Conservation (phyloP, 2,329 filamentous ascomycete genomes). For the Pseudogymnoascus sp. region DNA sequence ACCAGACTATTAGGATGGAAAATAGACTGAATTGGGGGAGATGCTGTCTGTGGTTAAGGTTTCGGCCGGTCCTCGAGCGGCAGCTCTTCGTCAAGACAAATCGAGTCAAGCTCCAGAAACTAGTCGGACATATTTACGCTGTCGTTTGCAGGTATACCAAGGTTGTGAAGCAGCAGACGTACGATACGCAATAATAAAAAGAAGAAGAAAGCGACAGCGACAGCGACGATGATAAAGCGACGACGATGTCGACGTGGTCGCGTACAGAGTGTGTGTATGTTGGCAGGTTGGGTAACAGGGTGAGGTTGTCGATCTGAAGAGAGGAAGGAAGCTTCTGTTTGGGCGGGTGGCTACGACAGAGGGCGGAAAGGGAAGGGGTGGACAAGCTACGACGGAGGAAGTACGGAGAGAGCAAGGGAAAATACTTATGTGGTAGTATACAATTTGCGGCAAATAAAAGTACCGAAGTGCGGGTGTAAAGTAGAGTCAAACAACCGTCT, state of each 20-base stretch:
- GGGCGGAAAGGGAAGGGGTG: background rate
- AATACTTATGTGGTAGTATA: background rate
- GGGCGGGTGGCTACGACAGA: background rate
- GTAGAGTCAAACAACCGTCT: background rate
- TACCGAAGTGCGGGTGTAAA: background rate
- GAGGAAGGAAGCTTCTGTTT: conserved; percentile 5
- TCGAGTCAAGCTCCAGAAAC: conserved; percentile 8
- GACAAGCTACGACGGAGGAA: background rate
- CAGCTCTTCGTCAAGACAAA: background rate
- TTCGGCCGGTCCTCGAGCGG: background rate
- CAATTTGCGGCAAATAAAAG: background rate
- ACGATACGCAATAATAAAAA: background rate
- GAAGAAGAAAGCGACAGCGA: background rate
- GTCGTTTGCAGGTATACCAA: background rate
- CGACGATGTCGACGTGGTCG: background rate
- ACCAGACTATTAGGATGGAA: conserved; percentile 1
- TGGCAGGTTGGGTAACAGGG: background rate
- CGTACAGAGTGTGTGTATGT: background rate
- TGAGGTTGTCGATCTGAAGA: background rate
- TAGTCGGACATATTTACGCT: conserved; percentile 2
- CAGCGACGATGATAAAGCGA: background rate
- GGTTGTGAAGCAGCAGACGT: background rate
- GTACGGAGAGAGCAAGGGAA: background rate
- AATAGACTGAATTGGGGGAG: background rate
- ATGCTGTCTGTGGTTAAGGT: conserved; percentile 2